Percentiles rank a stretch among this genome's conserved stretches.
Conservation (phyloP, 371 early-diverging fungal genomes). For the Apophysomyces trapeziformis region DNA sequence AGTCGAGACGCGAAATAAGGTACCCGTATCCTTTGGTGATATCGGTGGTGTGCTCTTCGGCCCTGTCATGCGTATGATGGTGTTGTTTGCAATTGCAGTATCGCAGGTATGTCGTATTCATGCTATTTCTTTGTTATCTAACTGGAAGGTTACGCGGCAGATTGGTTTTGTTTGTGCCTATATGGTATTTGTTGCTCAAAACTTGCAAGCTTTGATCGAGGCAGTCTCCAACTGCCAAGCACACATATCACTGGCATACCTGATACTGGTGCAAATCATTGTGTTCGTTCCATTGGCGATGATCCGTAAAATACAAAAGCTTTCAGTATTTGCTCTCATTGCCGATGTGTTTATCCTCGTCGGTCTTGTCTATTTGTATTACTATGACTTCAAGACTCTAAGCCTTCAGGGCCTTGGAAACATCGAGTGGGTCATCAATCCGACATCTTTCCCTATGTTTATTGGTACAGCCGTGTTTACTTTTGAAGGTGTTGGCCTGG, state of each 20-base stretch:
- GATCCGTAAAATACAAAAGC: conserved; percentile 81
- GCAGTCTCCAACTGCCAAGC: conserved; percentile 60
- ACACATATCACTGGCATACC: conserved; percentile 44
- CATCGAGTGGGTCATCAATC: conserved; percentile 69
- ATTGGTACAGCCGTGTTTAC: conserved; percentile 91
- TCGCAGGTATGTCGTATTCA: conserved; percentile 60
- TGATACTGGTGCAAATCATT: conserved; percentile 72
- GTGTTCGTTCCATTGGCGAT: conserved; percentile 82
- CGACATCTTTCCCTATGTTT: conserved; percentile 75
- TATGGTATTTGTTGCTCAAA: conserved; percentile 87
- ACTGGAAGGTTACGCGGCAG: conserved; percentile 28
- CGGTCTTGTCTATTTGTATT: conserved; percentile 79
- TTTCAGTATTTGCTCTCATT: conserved; percentile 78
- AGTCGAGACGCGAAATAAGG: conserved; percentile 54
- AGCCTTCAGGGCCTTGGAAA: conserved; percentile 63
- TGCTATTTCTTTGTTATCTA: not conserved
- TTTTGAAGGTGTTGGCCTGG: conserved; percentile 88
- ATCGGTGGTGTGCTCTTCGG: conserved; percentile 79
- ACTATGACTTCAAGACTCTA: conserved; percentile 65
- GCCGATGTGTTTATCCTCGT: conserved; percentile 85
- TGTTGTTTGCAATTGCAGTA: conserved; percentile 69
- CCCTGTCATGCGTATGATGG: conserved; percentile 61
- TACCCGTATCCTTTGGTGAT: conserved; percentile 79
- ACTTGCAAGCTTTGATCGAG: conserved; percentile 71
- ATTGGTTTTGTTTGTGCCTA: conserved; percentile 88